Percentiles rank a stretch among this genome's conserved stretches.
Conservation (phyloP, 805 yeast genomes). For the Torulaspora quercuum region DNA sequence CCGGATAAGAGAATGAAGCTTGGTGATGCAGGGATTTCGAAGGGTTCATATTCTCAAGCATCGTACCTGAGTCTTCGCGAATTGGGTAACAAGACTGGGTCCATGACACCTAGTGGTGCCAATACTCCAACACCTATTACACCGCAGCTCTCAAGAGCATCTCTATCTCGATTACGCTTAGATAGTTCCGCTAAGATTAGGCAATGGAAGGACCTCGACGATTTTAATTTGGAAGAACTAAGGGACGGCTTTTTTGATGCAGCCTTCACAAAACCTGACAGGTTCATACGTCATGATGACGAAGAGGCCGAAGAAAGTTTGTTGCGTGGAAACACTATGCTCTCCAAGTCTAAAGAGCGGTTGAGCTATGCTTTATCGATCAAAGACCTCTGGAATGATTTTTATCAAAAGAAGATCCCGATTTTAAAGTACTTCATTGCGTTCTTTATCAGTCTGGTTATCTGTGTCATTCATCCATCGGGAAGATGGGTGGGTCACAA, state of each 20-base stretch:
- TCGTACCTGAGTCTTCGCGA: constrained; percentile 25
- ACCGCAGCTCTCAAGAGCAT: constrained; percentile 31
- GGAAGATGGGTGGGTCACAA: constrained; percentile 44
- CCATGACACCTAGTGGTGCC: constrained; percentile 1
- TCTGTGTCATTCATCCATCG: constrained; percentile 40
- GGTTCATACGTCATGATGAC: constrained; percentile 2
- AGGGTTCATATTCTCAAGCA: constrained; percentile 29
- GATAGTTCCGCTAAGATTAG: constrained; percentile 29
- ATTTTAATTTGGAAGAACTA: constrained; percentile 42
- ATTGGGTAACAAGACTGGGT: constrained; percentile 8
- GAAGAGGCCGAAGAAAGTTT: constrained; percentile 6
- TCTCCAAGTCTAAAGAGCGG: background rate
- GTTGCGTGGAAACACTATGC: background rate
- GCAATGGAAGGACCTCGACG: constrained; percentile 35
- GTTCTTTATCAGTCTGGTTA: constrained; percentile 38
- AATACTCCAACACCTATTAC: constrained; percentile 2
- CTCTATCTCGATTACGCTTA: constrained; percentile 38
- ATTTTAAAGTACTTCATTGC: constrained; percentile 40
- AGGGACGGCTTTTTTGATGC: constrained; percentile 52
- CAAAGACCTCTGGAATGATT: constrained; percentile 5
- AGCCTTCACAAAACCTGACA: constrained; percentile 35
- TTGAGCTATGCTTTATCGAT: background rate
- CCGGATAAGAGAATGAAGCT: constrained; percentile 1
- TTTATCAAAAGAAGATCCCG: constrained; percentile 6
- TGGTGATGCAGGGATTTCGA: constrained; percentile 15